Evolutionary conservation across 768 basidiomycete species (phyloP).

Genomic region (Tylopilus vinaceipallidus): DNA sequence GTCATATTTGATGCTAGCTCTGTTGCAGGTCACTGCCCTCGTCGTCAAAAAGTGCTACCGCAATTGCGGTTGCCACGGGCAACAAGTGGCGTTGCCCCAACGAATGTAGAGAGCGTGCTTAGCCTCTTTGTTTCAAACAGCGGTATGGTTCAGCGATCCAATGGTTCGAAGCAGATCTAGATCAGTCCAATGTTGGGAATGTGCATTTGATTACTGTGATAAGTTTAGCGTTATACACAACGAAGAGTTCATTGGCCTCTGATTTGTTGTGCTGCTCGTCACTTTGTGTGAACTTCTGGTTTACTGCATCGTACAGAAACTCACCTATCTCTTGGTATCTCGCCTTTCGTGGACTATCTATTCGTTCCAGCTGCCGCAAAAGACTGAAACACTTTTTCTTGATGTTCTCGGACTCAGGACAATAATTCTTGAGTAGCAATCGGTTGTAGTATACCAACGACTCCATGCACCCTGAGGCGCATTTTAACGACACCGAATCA

Average conservation of each 20-base stretch:
- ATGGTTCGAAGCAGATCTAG: not conserved
- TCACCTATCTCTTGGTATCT: conserved; percentile 70
- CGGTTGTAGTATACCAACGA: conserved; percentile 82
- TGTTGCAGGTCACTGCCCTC: not conserved
- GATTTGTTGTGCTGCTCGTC: conserved; percentile 24
- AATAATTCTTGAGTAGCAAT: conserved; percentile 55
- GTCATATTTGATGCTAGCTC: not conserved
- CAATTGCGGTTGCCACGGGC: not conserved
- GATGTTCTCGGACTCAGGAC: conserved; percentile 37
- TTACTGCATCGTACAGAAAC: conserved; percentile 12
- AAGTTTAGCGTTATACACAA: not conserved
- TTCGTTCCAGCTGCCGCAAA: conserved; percentile 49
- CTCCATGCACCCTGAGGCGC: conserved; percentile 83
- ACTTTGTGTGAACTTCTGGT: not conserved
- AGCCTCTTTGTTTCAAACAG: not conserved
- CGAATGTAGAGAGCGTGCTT: not conserved
- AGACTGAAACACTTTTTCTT: conserved; percentile 48
- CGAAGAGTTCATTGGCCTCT: not conserved
- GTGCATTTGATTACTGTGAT: not conserved
- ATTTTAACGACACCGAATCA: not conserved
- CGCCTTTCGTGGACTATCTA: conserved; percentile 64
- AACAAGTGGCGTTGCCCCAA: not conserved
- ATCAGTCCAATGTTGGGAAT: not conserved
- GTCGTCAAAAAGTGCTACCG: not conserved
- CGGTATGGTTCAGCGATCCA: not conserved